Evolutionary conservation across 208 protist species (phyloP), one percentile per base, ranked within the genome.

Genomic region (Crithidia expoeki): DNA sequence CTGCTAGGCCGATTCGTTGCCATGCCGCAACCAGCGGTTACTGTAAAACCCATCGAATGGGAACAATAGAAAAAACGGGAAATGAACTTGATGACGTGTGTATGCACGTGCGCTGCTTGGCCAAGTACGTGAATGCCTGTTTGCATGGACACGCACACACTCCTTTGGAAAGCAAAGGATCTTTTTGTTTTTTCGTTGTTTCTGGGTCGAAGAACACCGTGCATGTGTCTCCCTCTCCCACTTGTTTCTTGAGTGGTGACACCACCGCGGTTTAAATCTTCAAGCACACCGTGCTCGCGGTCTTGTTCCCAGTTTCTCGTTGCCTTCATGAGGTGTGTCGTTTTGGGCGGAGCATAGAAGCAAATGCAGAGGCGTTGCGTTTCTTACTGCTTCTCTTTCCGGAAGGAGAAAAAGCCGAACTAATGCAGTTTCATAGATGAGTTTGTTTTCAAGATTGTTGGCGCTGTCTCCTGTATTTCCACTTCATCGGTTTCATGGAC

Each of bases 11-110:
- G 92, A 27, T 94, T 94, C 67, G 72, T 96, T 28, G 89, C 89
- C 21, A 94, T 96, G 88, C 86, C 89, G 38, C 86, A 94, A 38
- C 92, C 92, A 3, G 88, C 80, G 7, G 88, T 96, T 10, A 96
- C 92, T 5, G 83, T 91, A 7, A 91, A 70, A 0, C 90, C 90
- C 3, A 94, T 95, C 46, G 66, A 78, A 34, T 96, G 90, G 88
- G 68, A 64, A n/a, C 60, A 63, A 25, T 84, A 80, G 36, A 27
- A 27, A 17, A 12, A 57, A n/a, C n/a, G n/a, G n/a, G 23, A 36
- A 17, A 47, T 30, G 17, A 44, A 60, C n/a, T n/a, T n/a, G n/a
- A n/a, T n/a, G n/a, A n/a, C n/a, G n/a, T n/a, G n/a, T n/a, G n/a
- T n/a, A n/a, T n/a, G n/a, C n/a, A n/a, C n/a, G n/a, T n/a, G n/a